Conservation (phyloP, 129 eudicot genomes). For the Pittosporum tobira region DNA sequence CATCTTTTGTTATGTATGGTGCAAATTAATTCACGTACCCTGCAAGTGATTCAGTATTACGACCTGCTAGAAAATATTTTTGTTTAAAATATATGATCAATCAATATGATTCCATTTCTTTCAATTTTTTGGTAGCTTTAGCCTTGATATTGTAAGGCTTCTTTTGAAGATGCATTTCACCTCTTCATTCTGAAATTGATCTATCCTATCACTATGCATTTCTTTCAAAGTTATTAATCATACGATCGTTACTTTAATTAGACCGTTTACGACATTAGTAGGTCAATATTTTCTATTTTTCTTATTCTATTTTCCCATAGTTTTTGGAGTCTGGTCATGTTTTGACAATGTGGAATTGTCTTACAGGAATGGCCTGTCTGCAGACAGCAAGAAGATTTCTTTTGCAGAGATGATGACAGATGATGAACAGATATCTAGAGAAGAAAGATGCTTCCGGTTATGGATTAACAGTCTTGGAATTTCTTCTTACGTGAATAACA, state of each 20-base stretch:
- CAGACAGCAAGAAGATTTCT: slow-evolving; percentile 72
- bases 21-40: background rate
- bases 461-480: slow-evolving; percentile 96
- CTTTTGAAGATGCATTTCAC: background rate
- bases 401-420: slow-evolving; percentile 98
- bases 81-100: background rate
- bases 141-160: no score
- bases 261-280: background rate
- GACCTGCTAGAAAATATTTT: no score
- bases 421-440: slow-evolving; percentile 89
- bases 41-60: no score
- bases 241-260: background rate
- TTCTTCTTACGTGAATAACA: slow-evolving; percentile 66
- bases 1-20: background rate
- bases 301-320: background rate
- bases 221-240: background rate
- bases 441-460: slow-evolving; percentile 82
- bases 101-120: no score
- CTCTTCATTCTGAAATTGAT: background rate
- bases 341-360: slow-evolving; percentile 3
- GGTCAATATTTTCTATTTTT: background rate
- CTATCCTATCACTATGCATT: background rate
- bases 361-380: slow-evolving; percentile 76
- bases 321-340: slow-evolving; percentile 4
- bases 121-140: no score